Base-by-base conservation (phyloP, 805 yeast genomes). In the Metschnikowia baotianmanensis region DNA sequence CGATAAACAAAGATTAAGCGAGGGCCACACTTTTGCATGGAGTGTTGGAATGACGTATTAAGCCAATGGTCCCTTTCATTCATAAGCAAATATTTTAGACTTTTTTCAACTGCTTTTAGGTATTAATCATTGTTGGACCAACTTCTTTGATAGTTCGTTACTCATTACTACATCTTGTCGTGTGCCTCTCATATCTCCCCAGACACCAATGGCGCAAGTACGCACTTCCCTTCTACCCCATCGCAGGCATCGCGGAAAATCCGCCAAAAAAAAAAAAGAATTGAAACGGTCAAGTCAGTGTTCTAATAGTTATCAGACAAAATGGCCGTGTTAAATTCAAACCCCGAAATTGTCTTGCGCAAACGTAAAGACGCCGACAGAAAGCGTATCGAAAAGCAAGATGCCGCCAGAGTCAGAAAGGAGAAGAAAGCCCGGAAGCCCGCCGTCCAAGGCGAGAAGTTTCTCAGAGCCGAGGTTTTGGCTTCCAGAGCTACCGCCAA, bases 281-380 rank as follows among this genome's bases (percentile, higher is more conserved):
- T n/a, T n/a, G n/a, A n/a, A n/a, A n/a, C n/a, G n/a, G 30, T 6
- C 10, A 23, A 34, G 22, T 22, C 2, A 16, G 17, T 23, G 16
- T n/a, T 23, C 9, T 8, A 5, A 13, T 13, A 6, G 15, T 8
- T 3, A 16, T 36, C 8, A 20, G 19, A 29, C 27, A 45, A 36
- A 27, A 68, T 70, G 74, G 73, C 69, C 32, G 65, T 78, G 37
- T 65, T 80, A 38, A 78, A 82, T 58, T 73, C 83, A 19, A 83
- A 82, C 57, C 91, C 93, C 27, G 93, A 86, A 61, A 73, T 86
- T 41, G 77, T 86, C 52, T 72, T 86, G 47, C 79, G 81, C 57
- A 86, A 85, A 69, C 79, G 95, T 66, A 86, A 84, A 69, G 77
- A 83, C 57, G 84, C 83, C 45, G 91, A 85, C 60, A 71, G 83